Base-by-base conservation (phyloP, 805 yeast species). In the Saturnispora gosingensis region DNA sequence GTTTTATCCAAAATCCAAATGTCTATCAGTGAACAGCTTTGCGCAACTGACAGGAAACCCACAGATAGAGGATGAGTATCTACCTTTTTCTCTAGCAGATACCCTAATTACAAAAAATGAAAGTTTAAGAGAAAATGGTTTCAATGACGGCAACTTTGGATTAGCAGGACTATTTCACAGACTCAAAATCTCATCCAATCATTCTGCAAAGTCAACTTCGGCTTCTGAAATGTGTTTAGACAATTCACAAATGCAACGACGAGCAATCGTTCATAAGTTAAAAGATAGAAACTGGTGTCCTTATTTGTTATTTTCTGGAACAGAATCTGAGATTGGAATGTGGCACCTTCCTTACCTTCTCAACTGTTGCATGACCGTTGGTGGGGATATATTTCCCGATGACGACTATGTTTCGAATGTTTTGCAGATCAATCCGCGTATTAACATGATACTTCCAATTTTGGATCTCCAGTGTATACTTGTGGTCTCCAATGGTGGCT, bases 401-500 rank as follows among this genome's bases (percentile, higher is more conserved):
- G 45, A 42, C 5, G 24, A 25, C 22, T 34, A 40, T 16, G 46
- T 48, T 5, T 48, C 20, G 59, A 59, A 36, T 44, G 54, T 6
- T 54, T 54, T 39, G 61, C 64, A 1, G 60, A 66, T 48, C 3
- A 49, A 49, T 36, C 35, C 51, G 10, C 53, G 72, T 28, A 49
- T 67, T 5, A 66, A 68, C 9, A 43, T 69, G 10, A 50, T 59
- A 2, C 43, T 63, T 25, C 56, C 72, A 11, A 68, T 76, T 6
- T 73, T 74, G 0, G 71, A 68, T 44, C 50, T 76, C 4, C 66
- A 68, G 6, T 71, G 75, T n/a, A 61, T 69, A 13, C 59, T 74
- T 4, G 69, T 67, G 3, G 77, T 66, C 0, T 68, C 77, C 1
- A 78, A 74, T 45, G 64, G 69, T 5, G 80, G 80, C 0, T 60